Percentiles rank a stretch among this genome's conserved stretches.
These are phyloP conservation scores for Mortierella sp. DNA, from an alignment of 371 early-diverging fungal genomes.

Conservation along the genomic window DNA sequence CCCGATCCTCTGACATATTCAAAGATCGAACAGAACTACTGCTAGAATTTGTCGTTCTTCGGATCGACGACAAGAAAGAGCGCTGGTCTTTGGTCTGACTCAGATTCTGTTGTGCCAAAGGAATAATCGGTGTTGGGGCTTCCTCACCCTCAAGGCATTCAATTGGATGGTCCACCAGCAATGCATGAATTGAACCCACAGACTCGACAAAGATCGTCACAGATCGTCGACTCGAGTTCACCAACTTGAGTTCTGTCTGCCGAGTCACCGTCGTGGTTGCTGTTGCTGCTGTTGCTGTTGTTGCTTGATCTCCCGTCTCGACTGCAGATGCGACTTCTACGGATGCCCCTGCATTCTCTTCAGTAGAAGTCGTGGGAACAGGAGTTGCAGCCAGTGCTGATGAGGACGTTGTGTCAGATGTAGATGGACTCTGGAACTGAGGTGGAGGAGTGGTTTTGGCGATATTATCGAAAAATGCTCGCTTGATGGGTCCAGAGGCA, in stretches of 20 bases:
- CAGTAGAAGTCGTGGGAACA: no score
- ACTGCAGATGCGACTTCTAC: no score
- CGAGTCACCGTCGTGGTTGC: not conserved
- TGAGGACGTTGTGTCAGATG: no score
- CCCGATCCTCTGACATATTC: constrained; percentile 22
- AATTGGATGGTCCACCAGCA: constrained; percentile 24
- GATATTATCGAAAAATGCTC: constrained; percentile 23
- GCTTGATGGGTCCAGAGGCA: constrained; percentile 26
- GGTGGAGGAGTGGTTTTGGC: constrained; percentile 6
- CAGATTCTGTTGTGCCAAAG: constrained; percentile 11
- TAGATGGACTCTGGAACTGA: no score
- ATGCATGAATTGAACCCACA: constrained; percentile 36
- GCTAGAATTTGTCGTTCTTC: constrained; percentile 30
- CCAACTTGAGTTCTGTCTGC: constrained; percentile 14
- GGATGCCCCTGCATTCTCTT: no score
- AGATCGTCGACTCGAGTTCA: constrained; percentile 37
- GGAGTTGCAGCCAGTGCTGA: no score
- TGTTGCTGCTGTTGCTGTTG: no score
- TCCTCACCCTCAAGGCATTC: constrained; percentile 27
- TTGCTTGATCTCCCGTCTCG: no score
- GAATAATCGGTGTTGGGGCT: constrained; percentile 28
- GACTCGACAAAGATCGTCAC: constrained; percentile 33
- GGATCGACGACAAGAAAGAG: constrained; percentile 13
- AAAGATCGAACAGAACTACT: constrained; percentile 24
- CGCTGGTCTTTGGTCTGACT: not conserved